These are phyloP conservation scores for Starmerella powellii DNA, from an alignment of 805 yeast species.

Conservation along the genomic window DNA sequence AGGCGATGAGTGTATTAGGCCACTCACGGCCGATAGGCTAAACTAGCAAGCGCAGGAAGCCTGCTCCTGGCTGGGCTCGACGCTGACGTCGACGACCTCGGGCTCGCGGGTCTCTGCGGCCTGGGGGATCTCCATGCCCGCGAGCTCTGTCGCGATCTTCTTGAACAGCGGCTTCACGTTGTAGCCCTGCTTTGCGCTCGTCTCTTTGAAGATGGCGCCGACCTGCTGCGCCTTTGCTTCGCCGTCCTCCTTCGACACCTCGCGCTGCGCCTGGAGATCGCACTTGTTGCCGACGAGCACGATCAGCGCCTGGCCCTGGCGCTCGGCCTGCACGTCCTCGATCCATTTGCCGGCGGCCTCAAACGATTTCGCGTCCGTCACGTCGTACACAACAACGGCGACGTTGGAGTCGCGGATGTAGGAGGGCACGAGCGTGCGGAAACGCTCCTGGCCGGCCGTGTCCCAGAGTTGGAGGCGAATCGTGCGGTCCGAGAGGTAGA, in stretches of 20 bases:
- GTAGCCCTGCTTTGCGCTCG: conserved; percentile 89
- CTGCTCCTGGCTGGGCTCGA: conserved; percentile 25
- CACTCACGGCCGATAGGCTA: neutral
- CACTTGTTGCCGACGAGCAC: conserved; percentile 89
- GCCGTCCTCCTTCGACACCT: conserved; percentile 81
- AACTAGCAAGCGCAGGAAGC: conserved; percentile 22
- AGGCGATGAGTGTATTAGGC: too few relatives aligned
- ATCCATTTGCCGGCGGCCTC: conserved; percentile 82
- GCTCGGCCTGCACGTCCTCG: conserved; percentile 83
- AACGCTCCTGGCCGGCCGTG: conserved; percentile 95
- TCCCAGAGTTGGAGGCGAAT: conserved; percentile 94
- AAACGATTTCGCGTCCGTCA: conserved; percentile 71
- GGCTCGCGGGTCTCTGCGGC: conserved; percentile 18
- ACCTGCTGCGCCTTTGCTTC: conserved; percentile 63
- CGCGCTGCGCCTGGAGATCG: conserved; percentile 71
- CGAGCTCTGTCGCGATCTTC: conserved; percentile 79
- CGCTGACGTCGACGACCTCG: conserved; percentile 25
- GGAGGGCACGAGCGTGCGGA: conserved; percentile 86
- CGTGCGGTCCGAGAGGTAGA: conserved; percentile 93
- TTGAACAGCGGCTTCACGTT: conserved; percentile 84
- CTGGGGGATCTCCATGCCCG: conserved; percentile 50
- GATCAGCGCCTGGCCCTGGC: conserved; percentile 79
- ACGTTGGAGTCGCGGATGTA: conserved; percentile 93
- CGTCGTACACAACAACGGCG: conserved; percentile 93
- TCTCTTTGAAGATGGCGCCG: conserved; percentile 77